phyloP scores from a whole-genome alignment of 306 rosid species.

The Gynostemma pentaphyllum region DNA sequence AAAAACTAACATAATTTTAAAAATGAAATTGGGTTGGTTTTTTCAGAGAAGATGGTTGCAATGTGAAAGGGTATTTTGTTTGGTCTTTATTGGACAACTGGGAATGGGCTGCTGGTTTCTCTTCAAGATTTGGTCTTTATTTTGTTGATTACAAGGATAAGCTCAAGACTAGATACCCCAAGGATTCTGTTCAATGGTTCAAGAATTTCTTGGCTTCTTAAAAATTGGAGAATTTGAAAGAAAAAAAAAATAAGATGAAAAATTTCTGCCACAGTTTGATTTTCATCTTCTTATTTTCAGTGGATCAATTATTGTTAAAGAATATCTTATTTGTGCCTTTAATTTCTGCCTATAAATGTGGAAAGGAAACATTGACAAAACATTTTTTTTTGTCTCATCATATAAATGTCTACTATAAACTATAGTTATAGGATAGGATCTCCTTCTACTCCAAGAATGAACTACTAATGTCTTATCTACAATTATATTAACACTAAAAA shows the following conservation, averaged over 20 bases:
- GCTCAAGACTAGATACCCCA: conserved; percentile 85
- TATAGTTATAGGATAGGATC: too few relatives aligned
- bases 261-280: background rate
- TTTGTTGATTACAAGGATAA: conserved; percentile 59
- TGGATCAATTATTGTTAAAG: background rate
- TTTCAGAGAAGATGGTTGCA: conserved; percentile 71
- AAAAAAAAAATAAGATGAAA: background rate
- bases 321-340: background rate
- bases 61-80: conserved; percentile 69
- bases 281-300: background rate
- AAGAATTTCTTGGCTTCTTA: conserved; percentile 48
- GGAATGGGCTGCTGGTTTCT: conserved; percentile 73
- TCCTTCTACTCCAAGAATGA: too few relatives aligned
- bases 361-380: background rate
- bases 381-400: background rate
- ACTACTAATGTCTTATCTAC: too few relatives aligned
- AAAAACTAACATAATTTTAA: too few relatives aligned
- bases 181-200: conserved; percentile 63
- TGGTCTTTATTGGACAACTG: conserved; percentile 81
- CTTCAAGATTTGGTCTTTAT: conserved; percentile 70
- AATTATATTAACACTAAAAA: too few relatives aligned
- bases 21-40: background rate
- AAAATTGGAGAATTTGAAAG: background rate
- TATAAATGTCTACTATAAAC: too few relatives aligned
- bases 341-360: background rate